Base-by-base conservation (phyloP, 2,329 filamentous ascomycete genomes). In the Xenoacremonium recifei region DNA sequence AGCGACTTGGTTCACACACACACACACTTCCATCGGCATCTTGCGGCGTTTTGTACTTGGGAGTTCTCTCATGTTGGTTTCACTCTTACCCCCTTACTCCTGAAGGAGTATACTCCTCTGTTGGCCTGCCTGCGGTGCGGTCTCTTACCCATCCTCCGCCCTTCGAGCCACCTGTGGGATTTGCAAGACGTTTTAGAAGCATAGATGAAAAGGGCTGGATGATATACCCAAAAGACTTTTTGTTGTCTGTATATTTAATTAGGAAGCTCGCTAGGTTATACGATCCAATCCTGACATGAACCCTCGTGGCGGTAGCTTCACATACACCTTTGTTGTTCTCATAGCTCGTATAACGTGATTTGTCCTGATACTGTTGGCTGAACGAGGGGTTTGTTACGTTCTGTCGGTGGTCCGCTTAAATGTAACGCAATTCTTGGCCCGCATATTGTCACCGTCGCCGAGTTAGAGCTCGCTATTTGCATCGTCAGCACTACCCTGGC, bases 161-260 rank as follows among this genome's bases (percentile, higher is more conserved):
- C n/a, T n/a, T n/a, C n/a, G n/a, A n/a, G n/a, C n/a, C n/a, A n/a
- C n/a, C n/a, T n/a, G n/a, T n/a, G n/a, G n/a, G n/a, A 40, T 36
- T 25, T 39, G 41, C 40, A 44, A 47, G 33, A 46, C 40, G n/a
- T 47, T 48, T 31, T 40, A 55, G 47, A 57, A 38, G 40, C 32
- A 51, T 51, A 52, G 49, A 50, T 40, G 45, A 46, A 44, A 32
- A 44, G 42, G 43, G 40, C 36, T 42, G 40, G 45, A 34, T 43
- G 31, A 45, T 50, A 39, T 43, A 47, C 40, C 45, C 45, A 39
- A 35, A 44, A 38, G 13, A n/a, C n/a, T n/a, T n/a, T 27, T 44
- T 21, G 34, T 39, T 48, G 40, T 42, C 43, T 45, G 42, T 48
- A 48, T 44, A 40, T 38, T 29, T 17, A 21, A 37, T 33, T 39